phyloP scores from a whole-genome alignment of 2,329 filamentous ascomycete species.

The Byssoonygena ceratinophila region DNA sequence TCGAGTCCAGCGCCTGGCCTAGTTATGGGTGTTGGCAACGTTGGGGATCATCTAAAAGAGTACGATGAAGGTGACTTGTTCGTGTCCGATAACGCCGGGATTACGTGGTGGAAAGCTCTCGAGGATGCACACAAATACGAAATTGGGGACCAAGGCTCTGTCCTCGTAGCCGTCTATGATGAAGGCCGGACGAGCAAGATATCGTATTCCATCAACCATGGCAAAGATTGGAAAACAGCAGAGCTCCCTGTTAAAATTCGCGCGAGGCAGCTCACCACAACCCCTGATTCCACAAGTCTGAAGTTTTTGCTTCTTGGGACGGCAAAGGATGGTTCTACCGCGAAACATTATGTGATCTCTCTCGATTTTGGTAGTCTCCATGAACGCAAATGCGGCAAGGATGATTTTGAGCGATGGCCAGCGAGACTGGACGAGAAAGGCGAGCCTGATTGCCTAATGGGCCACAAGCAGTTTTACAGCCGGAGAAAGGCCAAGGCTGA shows the following conservation, averaged over 20 bases:
- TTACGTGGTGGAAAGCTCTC: constrained; percentile 64
- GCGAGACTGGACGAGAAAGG: constrained; percentile 71
- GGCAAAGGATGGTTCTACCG: constrained; percentile 41
- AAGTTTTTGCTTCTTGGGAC: constrained; percentile 73
- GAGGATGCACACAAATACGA: constrained; percentile 88
- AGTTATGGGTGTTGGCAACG: constrained; percentile 89
- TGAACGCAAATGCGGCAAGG: constrained; percentile 63
- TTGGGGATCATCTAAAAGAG: constrained; percentile 58
- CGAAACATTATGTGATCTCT: constrained; percentile 55
- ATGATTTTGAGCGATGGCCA: constrained; percentile 79
- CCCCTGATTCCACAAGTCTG: constrained; percentile 80
- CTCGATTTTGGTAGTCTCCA: constrained; percentile 77
- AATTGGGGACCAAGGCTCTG: constrained; percentile 84
- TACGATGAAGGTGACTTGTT: constrained; percentile 70
- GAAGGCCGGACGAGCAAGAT: constrained; percentile 48
- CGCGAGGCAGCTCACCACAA: constrained; percentile 70
- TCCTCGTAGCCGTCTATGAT: constrained; percentile 73
- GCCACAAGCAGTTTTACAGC: constrained; percentile 77
- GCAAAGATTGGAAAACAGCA: constrained; percentile 67
- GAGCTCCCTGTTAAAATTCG: constrained; percentile 54
- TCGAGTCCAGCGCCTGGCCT: constrained; percentile 89
- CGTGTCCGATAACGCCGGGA: constrained; percentile 81
- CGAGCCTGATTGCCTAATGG: constrained; percentile 84
- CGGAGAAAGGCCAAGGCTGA: constrained; percentile 78
- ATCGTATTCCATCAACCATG: constrained; percentile 80